These are phyloP conservation scores for Arctostaphylos glauca DNA, from an alignment of 148 eudicot species.

Conservation along the genomic window DNA sequence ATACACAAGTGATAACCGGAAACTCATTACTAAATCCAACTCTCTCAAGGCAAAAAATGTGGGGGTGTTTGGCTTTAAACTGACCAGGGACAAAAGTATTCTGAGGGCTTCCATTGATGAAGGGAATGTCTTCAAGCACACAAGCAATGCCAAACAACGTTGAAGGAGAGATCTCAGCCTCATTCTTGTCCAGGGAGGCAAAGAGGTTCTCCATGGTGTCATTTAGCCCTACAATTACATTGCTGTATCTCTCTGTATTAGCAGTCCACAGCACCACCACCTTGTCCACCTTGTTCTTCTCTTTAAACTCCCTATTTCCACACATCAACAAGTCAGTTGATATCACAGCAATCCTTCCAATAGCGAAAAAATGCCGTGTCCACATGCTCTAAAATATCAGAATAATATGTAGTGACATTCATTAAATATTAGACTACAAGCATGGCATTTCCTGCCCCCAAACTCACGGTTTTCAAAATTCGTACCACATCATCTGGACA, in stretches of 20 bases:
- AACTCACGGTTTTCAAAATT: too few species aligned
- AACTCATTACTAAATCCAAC: neutral
- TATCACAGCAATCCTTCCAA: too few species aligned
- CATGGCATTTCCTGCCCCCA: too few species aligned
- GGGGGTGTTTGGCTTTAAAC: neutral
- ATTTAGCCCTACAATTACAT: constrained; percentile 80
- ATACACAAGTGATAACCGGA: neutral
- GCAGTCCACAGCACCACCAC: constrained; percentile 97
- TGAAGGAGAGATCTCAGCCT: constrained; percentile 92
- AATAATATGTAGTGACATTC: too few species aligned
- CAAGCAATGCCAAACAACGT: constrained; percentile 88
- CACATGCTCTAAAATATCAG: too few species aligned
- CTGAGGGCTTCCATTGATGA: constrained; percentile 98
- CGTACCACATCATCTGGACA: too few species aligned
- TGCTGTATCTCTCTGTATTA: constrained; percentile 95
- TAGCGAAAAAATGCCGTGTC: too few species aligned
- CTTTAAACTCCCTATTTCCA: constrained; percentile 79
- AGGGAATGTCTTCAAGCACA: constrained; percentile 78
- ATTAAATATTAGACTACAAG: too few species aligned
- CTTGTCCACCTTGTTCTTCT: constrained; percentile 84
- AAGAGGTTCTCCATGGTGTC: constrained; percentile 78
- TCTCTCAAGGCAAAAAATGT: neutral
- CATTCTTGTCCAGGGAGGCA: constrained; percentile 76
- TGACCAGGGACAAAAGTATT: constrained; percentile 95
- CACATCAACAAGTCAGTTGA: neutral